Evolutionary conservation across 164 flowering plant species (phyloP), one percentile per base, ranked within the genome.

Genomic region (Aristolochia contorta): DNA sequence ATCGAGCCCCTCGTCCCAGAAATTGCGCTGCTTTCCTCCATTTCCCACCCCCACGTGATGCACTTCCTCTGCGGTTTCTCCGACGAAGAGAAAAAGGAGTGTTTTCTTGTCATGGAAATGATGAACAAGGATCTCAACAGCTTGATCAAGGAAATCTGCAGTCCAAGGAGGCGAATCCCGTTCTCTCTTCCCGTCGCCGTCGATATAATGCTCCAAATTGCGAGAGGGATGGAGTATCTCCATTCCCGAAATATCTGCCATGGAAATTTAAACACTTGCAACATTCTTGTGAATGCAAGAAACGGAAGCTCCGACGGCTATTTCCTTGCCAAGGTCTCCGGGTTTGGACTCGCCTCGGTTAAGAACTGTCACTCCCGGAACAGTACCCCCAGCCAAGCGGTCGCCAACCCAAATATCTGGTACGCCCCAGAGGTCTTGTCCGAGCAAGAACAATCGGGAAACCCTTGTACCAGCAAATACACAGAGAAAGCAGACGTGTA

Each of bases 141-240:
- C 60, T 69, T 76, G 65, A 75, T 87, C 41, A 89, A 80, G 60
- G 98, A 92, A 67, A 65, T 49, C 5, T 67, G 71, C 41, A 69
- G 82, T 6, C 74, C 89, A 16, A 80, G 80, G 71, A 81, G 75
- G 49, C 71, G 80, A 12, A 37, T 74, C 41, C 81, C 86, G 13
- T 78, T 87, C 65, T 68, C 95, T 53, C 72, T 87, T 10, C 81
- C 86, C 0, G 83, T 83, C n/a, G 82, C 78, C 1, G 77, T 87
- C 47, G 95, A 92, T 71, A 53, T 87, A 62, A 84, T 92, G 96
- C 85, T 87, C 41, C 96, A 92, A 65, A 81, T 92, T 33, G 91
- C 96, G 4, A 75, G 98, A 75, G 98, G 96, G 0, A 89, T 92
- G 96, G 96, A 87, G 56, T 92, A 84, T 74, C 85, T 92, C 18